Percentiles rank a stretch among this genome's conserved stretches.
Conservation (phyloP, 441 rosid genomes). For the Aleurites moluccanus region DNA sequence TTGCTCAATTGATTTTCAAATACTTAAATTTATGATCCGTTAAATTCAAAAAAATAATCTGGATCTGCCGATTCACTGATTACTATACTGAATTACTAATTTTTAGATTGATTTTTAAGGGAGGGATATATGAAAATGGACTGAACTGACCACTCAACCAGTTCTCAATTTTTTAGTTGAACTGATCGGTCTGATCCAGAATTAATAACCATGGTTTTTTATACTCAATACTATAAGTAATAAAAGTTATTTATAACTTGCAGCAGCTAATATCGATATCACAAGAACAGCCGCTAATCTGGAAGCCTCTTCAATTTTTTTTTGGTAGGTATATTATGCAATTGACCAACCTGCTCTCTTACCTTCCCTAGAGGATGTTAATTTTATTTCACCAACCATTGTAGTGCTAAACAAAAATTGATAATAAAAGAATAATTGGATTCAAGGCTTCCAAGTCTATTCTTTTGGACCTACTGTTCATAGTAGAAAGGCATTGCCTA, state of each 20-base stretch:
- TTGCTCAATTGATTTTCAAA: too few relatives aligned
- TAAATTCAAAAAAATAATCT: too few relatives aligned
- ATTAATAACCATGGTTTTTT: too few relatives aligned
- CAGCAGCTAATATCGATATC: conserved; percentile 19
- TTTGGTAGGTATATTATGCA: conserved; percentile 10
- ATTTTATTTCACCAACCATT: conserved; percentile 31
- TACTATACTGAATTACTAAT: too few relatives aligned
- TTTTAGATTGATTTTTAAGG: too few relatives aligned
- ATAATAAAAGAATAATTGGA: not conserved
- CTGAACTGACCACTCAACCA: too few relatives aligned
- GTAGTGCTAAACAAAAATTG: conserved; percentile 9
- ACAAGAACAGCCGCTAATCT: conserved; percentile 14
- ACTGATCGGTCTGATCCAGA: too few relatives aligned
- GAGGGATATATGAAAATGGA: too few relatives aligned
- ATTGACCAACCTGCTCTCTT: conserved; percentile 12
- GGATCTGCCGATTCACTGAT: too few relatives aligned
- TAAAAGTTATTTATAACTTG: conserved; percentile 22
- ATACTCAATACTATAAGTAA: conserved; percentile 24
- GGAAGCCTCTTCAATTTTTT: conserved; percentile 12
- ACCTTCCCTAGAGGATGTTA: conserved; percentile 12
- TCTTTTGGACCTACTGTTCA: conserved; percentile 3
- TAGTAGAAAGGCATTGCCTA: too few relatives aligned
- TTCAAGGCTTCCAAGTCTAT: not conserved
- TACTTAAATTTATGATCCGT: too few relatives aligned
- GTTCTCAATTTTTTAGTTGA: too few relatives aligned